Evolutionary conservation across 1,284 basidiomycete genomes (phyloP), one percentile per base, ranked within the genome.

Genomic region (Boletus semigastroideus): DNA sequence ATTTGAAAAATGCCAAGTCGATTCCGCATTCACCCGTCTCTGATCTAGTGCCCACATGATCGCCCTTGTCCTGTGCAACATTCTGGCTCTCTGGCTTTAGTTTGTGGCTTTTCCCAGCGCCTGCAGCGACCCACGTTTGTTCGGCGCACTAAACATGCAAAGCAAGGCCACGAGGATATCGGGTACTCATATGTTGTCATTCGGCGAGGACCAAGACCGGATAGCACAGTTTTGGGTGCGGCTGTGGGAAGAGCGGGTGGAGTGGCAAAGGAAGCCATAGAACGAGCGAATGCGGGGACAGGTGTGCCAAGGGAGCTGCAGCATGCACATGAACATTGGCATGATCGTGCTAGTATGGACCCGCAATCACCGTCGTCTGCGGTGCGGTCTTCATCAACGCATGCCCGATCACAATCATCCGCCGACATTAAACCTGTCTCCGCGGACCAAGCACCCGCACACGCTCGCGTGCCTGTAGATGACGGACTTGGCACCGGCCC

Each of bases 181-280:
- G 84, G 83, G 28, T 98, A 94, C 67, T 92, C 92, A 17, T 99
- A 99, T 67, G 84, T 98, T 37, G 88, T 95, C 27, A 80, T 99
- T 48, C 84, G 85, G 30, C 80, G 93, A 37, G 96, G 95, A 1
- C 56, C 73, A 22, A 78, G 95, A 48, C 94, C 86, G 46, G 54
- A 63, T 39, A 49, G 42, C 39, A 65, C 55, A 56, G 68, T 16
- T 49, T 64, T 56, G 40, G 68, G 28, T 57, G 60, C 38, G 73
- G 67, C 48, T 0, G 70, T 83, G 42, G 90, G 90, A 48, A 80
- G 91, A 42, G 59, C 87, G 20, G 90, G 90, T 53, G 78, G 78
- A 55, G 78, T 85, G 36, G 83, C 80, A 10, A 73, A 62, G 61
- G 71, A 75, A 51, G 76, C 54, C 30, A 55, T 60, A 49, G 62